Percentiles rank a stretch among this genome's conserved stretches.
Conservation (phyloP, 176 grass and related monocot species). For the Pontederia paniculata region DNA sequence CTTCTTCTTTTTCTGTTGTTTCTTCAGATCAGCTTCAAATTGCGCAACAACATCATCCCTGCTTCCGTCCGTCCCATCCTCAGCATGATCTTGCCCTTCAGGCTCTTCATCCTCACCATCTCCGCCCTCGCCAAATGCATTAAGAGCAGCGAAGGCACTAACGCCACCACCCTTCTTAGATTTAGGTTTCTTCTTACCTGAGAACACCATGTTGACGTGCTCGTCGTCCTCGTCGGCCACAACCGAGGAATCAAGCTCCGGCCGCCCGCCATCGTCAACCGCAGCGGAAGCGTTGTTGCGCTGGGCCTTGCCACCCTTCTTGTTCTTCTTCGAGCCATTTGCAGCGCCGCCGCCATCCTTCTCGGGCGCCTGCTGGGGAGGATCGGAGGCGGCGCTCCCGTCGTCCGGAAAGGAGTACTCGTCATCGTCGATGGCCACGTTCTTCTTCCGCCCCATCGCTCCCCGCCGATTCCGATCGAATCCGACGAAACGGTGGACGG, state of each 20-base stretch:
- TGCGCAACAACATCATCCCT: constrained; percentile 26
- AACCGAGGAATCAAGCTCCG: constrained; percentile 3
- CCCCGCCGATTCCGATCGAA: too few species aligned
- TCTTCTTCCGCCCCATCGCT: constrained; percentile 92
- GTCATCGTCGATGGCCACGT: constrained; percentile 72
- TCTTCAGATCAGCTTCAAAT: constrained; percentile 9
- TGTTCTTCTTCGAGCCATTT: constrained; percentile 49
- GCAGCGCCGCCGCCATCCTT: constrained; percentile 35
- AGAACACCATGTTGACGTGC: constrained; percentile 45
- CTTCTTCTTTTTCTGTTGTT: constrained; percentile 20
- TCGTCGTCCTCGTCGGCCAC: constrained; percentile 38
- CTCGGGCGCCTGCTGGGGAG: constrained; percentile 18
- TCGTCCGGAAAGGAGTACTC: constrained; percentile 67
- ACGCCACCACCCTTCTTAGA: constrained; percentile 24
- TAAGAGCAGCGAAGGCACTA: constrained; percentile 55
- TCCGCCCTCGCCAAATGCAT: constrained; percentile 38
- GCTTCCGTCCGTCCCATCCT: constrained; percentile 21
- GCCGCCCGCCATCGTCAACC: constrained; percentile 39
- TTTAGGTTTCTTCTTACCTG: constrained; percentile 96
- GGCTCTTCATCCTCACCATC: constrained; percentile 23
- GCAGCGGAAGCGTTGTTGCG: constrained; percentile 10
- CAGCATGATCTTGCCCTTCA: constrained; percentile 16
- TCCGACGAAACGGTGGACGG: too few species aligned
- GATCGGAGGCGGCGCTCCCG: constrained; percentile 26
- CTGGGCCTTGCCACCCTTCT: constrained; percentile 51